These are phyloP conservation scores for Russula sp. DNA, from an alignment of 768 basidiomycete species.

Conservation along the genomic window DNA sequence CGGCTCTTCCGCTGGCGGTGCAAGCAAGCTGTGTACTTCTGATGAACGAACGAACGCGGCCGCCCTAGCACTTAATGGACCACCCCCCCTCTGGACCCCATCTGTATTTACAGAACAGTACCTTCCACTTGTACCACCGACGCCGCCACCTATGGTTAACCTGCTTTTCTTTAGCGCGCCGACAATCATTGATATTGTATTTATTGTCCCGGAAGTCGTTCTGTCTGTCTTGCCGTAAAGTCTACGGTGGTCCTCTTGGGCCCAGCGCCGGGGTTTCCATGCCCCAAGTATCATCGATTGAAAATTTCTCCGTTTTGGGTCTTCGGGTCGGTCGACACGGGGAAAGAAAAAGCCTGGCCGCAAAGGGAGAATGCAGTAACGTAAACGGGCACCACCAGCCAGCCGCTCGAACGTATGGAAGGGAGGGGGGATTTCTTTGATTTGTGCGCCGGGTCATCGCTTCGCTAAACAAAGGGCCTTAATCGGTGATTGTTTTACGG, in stretches of 20 bases:
- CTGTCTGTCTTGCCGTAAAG: neutral
- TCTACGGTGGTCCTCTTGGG: neutral
- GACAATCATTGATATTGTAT: neutral
- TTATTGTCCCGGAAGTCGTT: neutral
- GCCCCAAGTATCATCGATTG: neutral
- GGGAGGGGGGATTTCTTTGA: too few species aligned
- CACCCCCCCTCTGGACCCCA: neutral
- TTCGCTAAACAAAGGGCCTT: neutral
- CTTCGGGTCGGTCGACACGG: neutral
- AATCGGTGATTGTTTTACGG: neutral
- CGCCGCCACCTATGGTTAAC: constrained; percentile 6
- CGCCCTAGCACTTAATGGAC: neutral
- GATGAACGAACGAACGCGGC: neutral
- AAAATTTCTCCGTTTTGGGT: neutral
- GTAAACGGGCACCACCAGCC: neutral
- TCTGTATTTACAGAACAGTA: neutral
- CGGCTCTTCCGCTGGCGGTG: neutral
- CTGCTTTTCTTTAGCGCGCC: neutral
- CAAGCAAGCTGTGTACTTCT: neutral
- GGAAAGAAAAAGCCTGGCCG: neutral
- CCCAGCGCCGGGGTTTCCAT: neutral
- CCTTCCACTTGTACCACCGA: neutral
- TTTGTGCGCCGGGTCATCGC: neutral
- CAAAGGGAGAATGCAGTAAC: neutral
- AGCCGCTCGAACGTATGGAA: constrained; percentile 10